Base-by-base conservation (phyloP, 805 yeast species). In the Naumovozyma baii region DNA sequence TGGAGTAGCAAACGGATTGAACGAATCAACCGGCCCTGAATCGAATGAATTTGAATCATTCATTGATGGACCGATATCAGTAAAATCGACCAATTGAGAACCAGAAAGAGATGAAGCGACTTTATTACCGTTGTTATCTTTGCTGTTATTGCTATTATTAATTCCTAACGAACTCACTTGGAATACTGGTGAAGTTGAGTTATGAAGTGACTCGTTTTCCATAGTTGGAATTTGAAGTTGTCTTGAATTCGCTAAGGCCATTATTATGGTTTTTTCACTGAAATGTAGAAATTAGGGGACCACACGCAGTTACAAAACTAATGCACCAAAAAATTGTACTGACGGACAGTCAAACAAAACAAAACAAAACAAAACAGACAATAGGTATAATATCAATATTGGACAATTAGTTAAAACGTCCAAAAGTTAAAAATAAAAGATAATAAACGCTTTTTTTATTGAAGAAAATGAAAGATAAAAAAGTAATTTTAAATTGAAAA, bases 171-270 rank as follows among this genome's bases (percentile, higher is more conserved):
- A 42, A 39, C 52, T 52, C 18, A 60, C 55, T 35, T 55, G 59
- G 31, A 58, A 59, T 19, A 58, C 49, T 7, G 63, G 64, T 5
- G 62, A 59, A 5, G 55, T 51, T n/a, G 51, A 49, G 34, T 59
- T 60, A 37, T 55, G 57, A 5, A 60, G 43, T 5, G 56, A 38
- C 31, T 57, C 64, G 40, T 52, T 54, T 37, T 66, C 69, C 41
- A 62, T 56, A 9, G 58, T 54, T 31, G 78, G 73, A 49, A 75
- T 64, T 28, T 70, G 73, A 39, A 74, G 67, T 19, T 81, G 81
- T 68, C 80, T 74, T 66, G 79, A 72, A 55, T 76, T 78, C 45
- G 83, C 76, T 63, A 76, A 68, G 41, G 83, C 83, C 83, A 76
- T 76, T 32, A 18, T 32, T 32, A 32, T 32, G n/a, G 18, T n/a